Base-by-base conservation (phyloP, 1,139 yeast genomes). In the Hansenula sp. region DNA sequence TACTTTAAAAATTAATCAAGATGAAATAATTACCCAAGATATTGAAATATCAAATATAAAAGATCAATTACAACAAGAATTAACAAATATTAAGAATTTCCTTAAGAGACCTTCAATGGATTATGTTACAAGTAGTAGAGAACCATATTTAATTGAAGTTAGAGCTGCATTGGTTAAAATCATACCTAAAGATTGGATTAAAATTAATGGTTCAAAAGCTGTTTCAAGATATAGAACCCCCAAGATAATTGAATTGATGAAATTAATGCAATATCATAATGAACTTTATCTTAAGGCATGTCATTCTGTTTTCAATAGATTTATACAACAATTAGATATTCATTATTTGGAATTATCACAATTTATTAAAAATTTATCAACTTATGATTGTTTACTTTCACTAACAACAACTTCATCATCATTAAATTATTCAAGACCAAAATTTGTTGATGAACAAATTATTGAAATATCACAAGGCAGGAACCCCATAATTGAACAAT, bases 181-280 rank as follows among this genome's bases (percentile, higher is more conserved):
- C 2, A 62, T 89, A 2, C 97, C 97, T 0, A 50, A 64, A 1
- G 78, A 77, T 43, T 92, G 97, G 95, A 64, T 82, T 11, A 79
- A 86, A 50, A 75, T 84, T 29, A 83, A 77, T 51, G 82, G 84
- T 8, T 87, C 96, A 0, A 78, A 79, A 45, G 62, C 78, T 2
- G 80, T 86, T 3, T 76, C 88, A 3, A 66, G 97, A 43, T 90
- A 79, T 58, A 68, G 92, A 44, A 71, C 95, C 0, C 87, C 94
- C 0, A 65, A 62, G 32, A 69, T 79, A 1, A 54, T 67, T 2
- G 62, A 65, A 16, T 64, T 85, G 29, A 71, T 79, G 39, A 77
- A 78, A 40, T 62, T 68, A 31, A 59, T 82, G 33, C 81, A 79
- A 43, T 79, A 81, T 48, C 78, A 79, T 39, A 73, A 77, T 41